A percentile compares a stretch with the other conserved stretches of the same genome.
Evolutionary conservation across 306 rosid genomes (phyloP).

Genomic region (Dryas octopetala): DNA sequence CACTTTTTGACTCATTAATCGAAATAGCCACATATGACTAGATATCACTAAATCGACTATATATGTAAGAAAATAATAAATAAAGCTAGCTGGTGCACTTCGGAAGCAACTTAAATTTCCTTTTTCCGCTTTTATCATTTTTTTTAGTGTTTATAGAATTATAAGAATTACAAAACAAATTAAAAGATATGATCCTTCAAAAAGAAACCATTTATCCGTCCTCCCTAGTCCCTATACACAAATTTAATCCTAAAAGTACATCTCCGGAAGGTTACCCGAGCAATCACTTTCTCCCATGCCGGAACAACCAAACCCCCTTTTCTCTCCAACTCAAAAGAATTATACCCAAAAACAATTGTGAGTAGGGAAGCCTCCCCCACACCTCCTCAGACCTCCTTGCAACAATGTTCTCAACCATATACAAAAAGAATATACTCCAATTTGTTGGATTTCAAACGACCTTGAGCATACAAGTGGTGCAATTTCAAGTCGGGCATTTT

Average conservation of each 20-base stretch:
- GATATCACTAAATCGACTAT: too few relatives aligned
- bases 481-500: not conserved
- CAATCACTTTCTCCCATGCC: not conserved
- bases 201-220: conserved; percentile 2
- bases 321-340: conserved; percentile 11
- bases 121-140: not conserved
- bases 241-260: not conserved
- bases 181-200: not conserved
- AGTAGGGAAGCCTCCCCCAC: conserved; percentile 10
- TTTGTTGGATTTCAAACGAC: conserved; percentile 9
- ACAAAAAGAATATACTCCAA: conserved; percentile 37
- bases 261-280: not conserved
- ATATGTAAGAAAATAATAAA: too few relatives aligned
- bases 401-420: conserved; percentile 45
- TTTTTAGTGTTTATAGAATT: not conserved
- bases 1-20: too few relatives aligned
- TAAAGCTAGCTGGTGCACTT: not conserved
- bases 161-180: conserved; percentile 1
- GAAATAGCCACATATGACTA: too few relatives aligned
- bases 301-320: not conserved
- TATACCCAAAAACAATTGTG: conserved; percentile 1
- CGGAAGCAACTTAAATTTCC: not conserved
- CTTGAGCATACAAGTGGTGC: conserved; percentile 1
- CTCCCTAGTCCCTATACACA: not conserved
- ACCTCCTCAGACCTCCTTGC: conserved; percentile 23